These are phyloP conservation scores for Aspergillus mulundensis DNA, from an alignment of 495 filamentous ascomycete genomes.

Conservation along the genomic window DNA sequence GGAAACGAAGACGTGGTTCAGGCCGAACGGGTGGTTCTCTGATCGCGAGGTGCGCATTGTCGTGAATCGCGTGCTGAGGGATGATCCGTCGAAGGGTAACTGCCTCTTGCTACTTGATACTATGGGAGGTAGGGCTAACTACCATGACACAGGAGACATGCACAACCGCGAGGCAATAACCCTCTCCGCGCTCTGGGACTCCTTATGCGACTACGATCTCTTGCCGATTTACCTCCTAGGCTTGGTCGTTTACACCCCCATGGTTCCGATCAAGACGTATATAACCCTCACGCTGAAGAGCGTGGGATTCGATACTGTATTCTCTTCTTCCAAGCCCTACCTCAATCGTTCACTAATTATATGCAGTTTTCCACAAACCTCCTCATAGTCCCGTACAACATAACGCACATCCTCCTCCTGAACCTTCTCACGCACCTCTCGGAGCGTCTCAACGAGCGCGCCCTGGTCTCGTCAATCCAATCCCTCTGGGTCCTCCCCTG, in stretches of 20 bases:
- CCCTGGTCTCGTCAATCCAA: conserved; percentile 41
- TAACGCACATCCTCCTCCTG: conserved; percentile 29
- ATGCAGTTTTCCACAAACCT: conserved; percentile 48
- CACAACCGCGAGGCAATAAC: conserved; percentile 53
- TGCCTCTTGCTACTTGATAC: too few relatives aligned
- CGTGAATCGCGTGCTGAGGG: conserved; percentile 58
- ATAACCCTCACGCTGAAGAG: conserved; percentile 46
- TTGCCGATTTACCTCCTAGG: conserved; percentile 56
- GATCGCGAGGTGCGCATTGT: conserved; percentile 56
- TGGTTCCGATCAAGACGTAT: conserved; percentile 39
- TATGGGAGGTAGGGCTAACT: neutral
- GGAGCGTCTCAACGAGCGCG: conserved; percentile 42
- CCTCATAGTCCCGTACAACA: conserved; percentile 53
- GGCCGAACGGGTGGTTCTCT: conserved; percentile 58
- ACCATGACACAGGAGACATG: conserved; percentile 32
- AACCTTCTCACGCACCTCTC: conserved; percentile 39
- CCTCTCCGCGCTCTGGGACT: conserved; percentile 37
- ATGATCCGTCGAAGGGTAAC: conserved; percentile 58
- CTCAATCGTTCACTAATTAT: too few relatives aligned
- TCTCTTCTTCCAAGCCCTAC: neutral
- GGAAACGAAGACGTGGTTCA: conserved; percentile 52
- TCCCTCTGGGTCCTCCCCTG: conserved; percentile 54
- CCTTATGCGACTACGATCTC: conserved; percentile 49
- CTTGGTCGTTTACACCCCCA: conserved; percentile 48
- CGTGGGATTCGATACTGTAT: conserved; percentile 44